Evolutionary conservation across 768 basidiomycete species (phyloP).

Genomic region (Mycena albidolilacea): DNA sequence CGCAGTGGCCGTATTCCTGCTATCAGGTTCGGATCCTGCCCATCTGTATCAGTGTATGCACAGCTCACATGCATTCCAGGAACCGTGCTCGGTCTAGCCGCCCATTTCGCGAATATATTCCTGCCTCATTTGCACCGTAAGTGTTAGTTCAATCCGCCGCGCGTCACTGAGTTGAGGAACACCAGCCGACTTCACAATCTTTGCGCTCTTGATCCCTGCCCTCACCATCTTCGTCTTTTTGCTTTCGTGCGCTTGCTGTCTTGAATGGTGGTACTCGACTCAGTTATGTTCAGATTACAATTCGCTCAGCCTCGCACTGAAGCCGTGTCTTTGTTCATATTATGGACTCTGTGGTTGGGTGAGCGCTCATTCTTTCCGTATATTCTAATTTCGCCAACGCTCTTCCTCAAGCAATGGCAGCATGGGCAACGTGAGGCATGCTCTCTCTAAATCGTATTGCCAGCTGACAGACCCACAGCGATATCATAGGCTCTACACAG

Average conservation of each 20-base stretch:
- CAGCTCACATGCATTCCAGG: slow-evolving; percentile 45
- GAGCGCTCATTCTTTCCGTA: slow-evolving; percentile 43
- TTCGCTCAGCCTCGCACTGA: slow-evolving; percentile 81
- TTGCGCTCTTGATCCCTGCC: slow-evolving; percentile 75
- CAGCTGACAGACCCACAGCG: slow-evolving; percentile 56
- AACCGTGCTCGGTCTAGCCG: slow-evolving; percentile 77
- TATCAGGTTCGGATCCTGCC: slow-evolving; percentile 53
- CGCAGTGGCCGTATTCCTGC: slow-evolving; percentile 60
- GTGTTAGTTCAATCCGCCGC: slow-evolving; percentile 3
- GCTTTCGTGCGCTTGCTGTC: slow-evolving; percentile 61
- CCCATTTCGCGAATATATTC: slow-evolving; percentile 78
- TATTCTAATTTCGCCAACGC: slow-evolving; percentile 13
- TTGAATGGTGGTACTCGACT: slow-evolving; percentile 10
- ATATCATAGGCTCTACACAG: slow-evolving; percentile 76
- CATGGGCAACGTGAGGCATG: slow-evolving; percentile 76
- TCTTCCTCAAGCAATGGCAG: slow-evolving; percentile 70
- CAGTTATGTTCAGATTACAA: slow-evolving; percentile 64
- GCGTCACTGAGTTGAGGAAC: not conserved
- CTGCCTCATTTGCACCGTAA: slow-evolving; percentile 75
- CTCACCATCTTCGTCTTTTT: slow-evolving; percentile 76
- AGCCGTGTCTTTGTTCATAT: slow-evolving; percentile 64
- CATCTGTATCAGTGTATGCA: slow-evolving; percentile 1
- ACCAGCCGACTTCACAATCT: slow-evolving; percentile 80
- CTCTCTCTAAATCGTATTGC: slow-evolving; percentile 1
- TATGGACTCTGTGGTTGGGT: slow-evolving; percentile 82